Percentiles rank a stretch among this genome's conserved stretches.
phyloP scores from a whole-genome alignment of 257 asterid species.

The Perilla frutescens region DNA sequence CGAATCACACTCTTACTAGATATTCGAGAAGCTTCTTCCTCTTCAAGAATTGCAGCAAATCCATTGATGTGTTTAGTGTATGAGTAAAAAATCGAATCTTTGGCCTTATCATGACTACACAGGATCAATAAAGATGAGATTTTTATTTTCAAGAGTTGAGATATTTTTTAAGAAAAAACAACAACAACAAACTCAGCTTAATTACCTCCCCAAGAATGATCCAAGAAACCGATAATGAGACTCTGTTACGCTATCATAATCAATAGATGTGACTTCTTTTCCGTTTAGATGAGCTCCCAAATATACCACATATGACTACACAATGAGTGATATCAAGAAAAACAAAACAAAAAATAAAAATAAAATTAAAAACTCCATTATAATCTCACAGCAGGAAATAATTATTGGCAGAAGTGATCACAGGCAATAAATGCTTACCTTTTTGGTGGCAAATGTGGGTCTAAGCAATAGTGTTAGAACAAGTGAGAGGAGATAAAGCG shows the following conservation, averaged over 20 bases:
- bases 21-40: slow-evolving; percentile 60
- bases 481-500: slow-evolving; percentile 55
- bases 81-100: slow-evolving; percentile 80
- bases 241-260: slow-evolving; percentile 65
- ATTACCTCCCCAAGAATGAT: slow-evolving; percentile 79
- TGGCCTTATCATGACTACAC: slow-evolving; percentile 68
- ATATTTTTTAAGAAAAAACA: neutral
- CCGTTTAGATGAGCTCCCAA: slow-evolving; percentile 92
- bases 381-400: slow-evolving; percentile 15
- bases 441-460: slow-evolving; percentile 76
- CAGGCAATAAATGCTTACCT: slow-evolving; percentile 53
- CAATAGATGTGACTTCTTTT: slow-evolving; percentile 49
- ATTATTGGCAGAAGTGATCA: slow-evolving; percentile 24
- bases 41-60: slow-evolving; percentile 88
- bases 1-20: slow-evolving; percentile 56
- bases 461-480: slow-evolving; percentile 51
- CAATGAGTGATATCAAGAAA: slow-evolving; percentile 22
- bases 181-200: neutral
- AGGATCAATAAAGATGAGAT: slow-evolving; percentile 22
- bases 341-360: neutral
- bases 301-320: slow-evolving; percentile 84
- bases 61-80: slow-evolving; percentile 91
- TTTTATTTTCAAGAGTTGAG: slow-evolving; percentile 3
- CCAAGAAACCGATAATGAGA: slow-evolving; percentile 80
- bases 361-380: neutral